These are phyloP conservation scores for Nicotiana otophora DNA, from an alignment of 257 asterid species.

Conservation along the genomic window DNA sequence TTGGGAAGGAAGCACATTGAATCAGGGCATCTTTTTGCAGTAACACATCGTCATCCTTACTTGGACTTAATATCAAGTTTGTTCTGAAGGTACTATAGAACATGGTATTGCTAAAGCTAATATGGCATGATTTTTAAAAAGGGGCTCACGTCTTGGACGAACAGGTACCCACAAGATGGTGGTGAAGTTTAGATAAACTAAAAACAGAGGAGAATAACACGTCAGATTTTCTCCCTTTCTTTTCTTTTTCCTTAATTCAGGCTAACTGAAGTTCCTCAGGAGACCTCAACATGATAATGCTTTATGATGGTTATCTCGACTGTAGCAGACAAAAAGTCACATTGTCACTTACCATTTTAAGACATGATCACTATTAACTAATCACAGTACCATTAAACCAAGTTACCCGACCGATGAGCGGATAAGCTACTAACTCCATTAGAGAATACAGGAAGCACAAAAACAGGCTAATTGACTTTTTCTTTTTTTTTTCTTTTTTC, in stretches of 20 bases:
- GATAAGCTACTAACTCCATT: not conserved
- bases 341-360: not conserved
- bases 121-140: not conserved
- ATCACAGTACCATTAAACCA: not conserved
- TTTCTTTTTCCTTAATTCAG: not conserved
- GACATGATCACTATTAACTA: not conserved
- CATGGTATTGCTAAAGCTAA: not conserved
- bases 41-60: not conserved
- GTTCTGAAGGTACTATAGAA: not conserved
- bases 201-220: no score
- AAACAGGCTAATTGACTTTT: not conserved
- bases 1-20: not conserved
- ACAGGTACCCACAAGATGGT: no score
- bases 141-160: not conserved
- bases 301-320: not conserved
- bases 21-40: not conserved
- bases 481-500: no score
- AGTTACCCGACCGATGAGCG: not conserved
- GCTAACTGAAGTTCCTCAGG: not conserved
- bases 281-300: not conserved
- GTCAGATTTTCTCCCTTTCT: not conserved
- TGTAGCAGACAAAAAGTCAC: not conserved
- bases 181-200: no score
- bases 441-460: not conserved
- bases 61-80: not conserved